Evolutionary conservation across 164 flowering plant genomes (phyloP).

Genomic region (Aristolochia fimbriata): DNA sequence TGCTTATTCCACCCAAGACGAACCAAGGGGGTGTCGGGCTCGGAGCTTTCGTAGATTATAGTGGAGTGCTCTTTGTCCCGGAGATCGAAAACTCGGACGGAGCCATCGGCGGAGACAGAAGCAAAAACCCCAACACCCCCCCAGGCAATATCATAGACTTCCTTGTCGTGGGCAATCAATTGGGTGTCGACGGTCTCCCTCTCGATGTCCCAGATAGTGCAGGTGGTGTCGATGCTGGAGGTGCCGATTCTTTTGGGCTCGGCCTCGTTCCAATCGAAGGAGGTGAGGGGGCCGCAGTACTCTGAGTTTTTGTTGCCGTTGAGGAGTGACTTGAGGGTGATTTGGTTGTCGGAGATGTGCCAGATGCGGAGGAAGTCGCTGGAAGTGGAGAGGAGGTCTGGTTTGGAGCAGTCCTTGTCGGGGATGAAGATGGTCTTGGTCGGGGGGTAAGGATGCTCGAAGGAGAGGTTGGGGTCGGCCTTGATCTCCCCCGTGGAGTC

Average conservation of each 20-base stretch:
- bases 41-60: constrained; percentile 82
- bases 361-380: constrained; percentile 63
- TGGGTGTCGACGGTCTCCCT: constrained; percentile 69
- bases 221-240: constrained; percentile 84
- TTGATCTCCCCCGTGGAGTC: constrained; percentile 72
- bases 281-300: constrained; percentile 67
- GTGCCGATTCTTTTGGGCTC: constrained; percentile 78
- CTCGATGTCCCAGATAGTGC: constrained; percentile 90
- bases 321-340: constrained; percentile 40
- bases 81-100: constrained; percentile 78
- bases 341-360: constrained; percentile 42
- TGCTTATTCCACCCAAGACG: constrained; percentile 92
- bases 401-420: constrained; percentile 62
- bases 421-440: constrained; percentile 82
- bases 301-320: constrained; percentile 62
- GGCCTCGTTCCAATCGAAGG: constrained; percentile 90
- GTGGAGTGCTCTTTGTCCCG: constrained; percentile 92
- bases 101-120: constrained; percentile 88
- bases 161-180: constrained; percentile 83
- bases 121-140: constrained; percentile 91
- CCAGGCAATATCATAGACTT: constrained; percentile 93
- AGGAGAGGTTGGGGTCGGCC: constrained; percentile 55
- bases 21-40: constrained; percentile 76
- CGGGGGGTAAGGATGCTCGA: constrained; percentile 89
- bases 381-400: constrained; percentile 86